These are phyloP conservation scores for Nemania sp. DNA, from an alignment of 2,329 filamentous ascomycete genomes.

Conservation along the genomic window DNA sequence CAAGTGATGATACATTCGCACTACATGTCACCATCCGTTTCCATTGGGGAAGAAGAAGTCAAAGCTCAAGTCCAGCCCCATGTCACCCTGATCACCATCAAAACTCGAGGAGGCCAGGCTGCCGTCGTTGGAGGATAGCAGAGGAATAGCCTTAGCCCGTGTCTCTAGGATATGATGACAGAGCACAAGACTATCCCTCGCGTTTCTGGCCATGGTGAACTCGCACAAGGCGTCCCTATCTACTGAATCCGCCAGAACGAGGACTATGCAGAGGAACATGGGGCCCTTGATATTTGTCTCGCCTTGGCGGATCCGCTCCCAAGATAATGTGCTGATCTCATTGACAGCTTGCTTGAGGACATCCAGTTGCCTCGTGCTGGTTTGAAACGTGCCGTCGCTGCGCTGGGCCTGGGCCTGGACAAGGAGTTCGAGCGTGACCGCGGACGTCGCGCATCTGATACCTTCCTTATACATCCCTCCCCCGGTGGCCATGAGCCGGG, in stretches of 20 bases:
- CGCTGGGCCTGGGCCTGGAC: conserved; percentile 38
- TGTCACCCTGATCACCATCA: conserved; percentile 28
- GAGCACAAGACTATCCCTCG: conserved; percentile 41
- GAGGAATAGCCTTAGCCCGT: conserved; percentile 24
- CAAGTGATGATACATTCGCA: background rate
- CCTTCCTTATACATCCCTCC: conserved; percentile 50
- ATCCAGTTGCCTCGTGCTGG: conserved; percentile 36
- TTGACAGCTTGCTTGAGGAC: conserved; percentile 41
- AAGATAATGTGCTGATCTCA: conserved; percentile 37
- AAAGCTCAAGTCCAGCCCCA: conserved; percentile 35
- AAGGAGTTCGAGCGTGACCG: conserved; percentile 46
- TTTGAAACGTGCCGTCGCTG: conserved; percentile 39
- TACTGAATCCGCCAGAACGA: conserved; percentile 47
- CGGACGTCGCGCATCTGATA: conserved; percentile 40
- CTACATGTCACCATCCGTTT: conserved; percentile 21
- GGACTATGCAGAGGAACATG: conserved; percentile 46
- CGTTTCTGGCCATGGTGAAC: conserved; percentile 38
- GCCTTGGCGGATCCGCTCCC: conserved; percentile 43
- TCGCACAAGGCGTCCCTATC: conserved; percentile 37
- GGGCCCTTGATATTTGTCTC: conserved; percentile 52
- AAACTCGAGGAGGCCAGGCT: conserved; percentile 30
- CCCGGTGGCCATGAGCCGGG: conserved; percentile 43
- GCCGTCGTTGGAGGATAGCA: conserved; percentile 21
- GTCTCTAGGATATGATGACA: conserved; percentile 39
- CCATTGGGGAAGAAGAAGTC: conserved; percentile 37